These are phyloP conservation scores for Fusarium graminum DNA, from an alignment of 2,329 filamentous ascomycete species.

Conservation along the genomic window DNA sequence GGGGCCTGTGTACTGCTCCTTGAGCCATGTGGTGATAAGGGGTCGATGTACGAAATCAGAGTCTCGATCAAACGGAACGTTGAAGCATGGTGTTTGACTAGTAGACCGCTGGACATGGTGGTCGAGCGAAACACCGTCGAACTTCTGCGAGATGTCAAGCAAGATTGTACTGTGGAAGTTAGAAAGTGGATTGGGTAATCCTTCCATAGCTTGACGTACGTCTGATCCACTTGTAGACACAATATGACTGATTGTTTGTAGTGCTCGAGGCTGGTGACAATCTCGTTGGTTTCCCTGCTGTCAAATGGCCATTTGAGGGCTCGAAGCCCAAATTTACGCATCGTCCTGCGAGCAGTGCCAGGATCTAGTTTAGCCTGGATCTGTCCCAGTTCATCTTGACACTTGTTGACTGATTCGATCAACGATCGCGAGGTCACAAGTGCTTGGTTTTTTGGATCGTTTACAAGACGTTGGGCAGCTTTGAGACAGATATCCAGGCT, in stretches of 20 bases:
- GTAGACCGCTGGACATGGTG: accelerated
- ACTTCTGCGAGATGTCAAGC: background rate
- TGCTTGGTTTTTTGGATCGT: accelerated
- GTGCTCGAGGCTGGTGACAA: background rate
- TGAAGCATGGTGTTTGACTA: background rate
- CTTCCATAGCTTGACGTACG: background rate
- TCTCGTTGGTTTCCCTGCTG: background rate
- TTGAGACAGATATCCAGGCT: background rate
- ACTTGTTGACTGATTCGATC: background rate
- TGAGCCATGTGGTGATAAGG: slow-evolving; percentile 46
- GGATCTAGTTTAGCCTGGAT: background rate
- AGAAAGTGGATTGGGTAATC: background rate
- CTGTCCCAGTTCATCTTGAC: accelerated
- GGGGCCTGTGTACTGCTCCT: slow-evolving; percentile 33
- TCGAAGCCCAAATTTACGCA: background rate
- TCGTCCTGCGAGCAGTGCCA: background rate
- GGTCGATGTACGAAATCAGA: slow-evolving; percentile 50
- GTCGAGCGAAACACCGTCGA: accelerated
- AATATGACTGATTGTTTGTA: background rate
- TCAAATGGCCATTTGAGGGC: slow-evolving; percentile 3
- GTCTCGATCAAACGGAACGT: slow-evolving; percentile 50
- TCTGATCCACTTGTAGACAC: background rate
- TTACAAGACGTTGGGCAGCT: background rate
- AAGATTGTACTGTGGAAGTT: background rate
- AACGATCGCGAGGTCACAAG: background rate